These are phyloP conservation scores for Neurospora cerealis DNA, from an alignment of 495 filamentous ascomycete genomes.

Conservation along the genomic window DNA sequence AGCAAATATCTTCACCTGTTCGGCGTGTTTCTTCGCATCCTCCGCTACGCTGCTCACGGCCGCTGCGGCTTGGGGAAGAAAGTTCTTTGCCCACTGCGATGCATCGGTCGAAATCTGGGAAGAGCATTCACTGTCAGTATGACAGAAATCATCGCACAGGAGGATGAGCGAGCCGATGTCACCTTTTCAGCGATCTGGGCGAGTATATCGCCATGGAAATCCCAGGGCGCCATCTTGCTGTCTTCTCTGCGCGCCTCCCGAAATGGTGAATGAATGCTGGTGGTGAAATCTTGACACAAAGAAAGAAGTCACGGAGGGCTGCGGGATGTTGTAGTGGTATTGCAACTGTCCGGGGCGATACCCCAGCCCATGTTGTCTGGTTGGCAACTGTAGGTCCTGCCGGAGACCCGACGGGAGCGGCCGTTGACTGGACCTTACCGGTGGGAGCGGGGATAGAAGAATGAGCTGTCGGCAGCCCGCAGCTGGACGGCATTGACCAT, in stretches of 20 bases:
- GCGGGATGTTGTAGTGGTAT: background rate
- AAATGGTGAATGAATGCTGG: background rate
- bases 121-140: background rate
- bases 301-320: background rate
- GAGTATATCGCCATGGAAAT: background rate
- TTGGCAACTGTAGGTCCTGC: too few relatives aligned
- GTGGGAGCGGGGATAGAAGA: background rate
- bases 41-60: background rate
- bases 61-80: background rate
- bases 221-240: background rate
- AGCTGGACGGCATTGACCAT: background rate
- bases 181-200: background rate
- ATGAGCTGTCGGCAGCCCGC: background rate
- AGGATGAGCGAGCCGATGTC: background rate
- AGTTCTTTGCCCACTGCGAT: background rate
- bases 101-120: background rate
- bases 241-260: background rate
- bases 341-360: background rate
- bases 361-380: background rate
- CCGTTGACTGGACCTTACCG: background rate
- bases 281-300: background rate
- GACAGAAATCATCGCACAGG: too few relatives aligned
- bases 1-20: background rate
- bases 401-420: too few relatives aligned
- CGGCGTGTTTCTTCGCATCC: background rate